Base-by-base conservation (phyloP, 1,284 basidiomycete species). In the Trametes pubescens region DNA sequence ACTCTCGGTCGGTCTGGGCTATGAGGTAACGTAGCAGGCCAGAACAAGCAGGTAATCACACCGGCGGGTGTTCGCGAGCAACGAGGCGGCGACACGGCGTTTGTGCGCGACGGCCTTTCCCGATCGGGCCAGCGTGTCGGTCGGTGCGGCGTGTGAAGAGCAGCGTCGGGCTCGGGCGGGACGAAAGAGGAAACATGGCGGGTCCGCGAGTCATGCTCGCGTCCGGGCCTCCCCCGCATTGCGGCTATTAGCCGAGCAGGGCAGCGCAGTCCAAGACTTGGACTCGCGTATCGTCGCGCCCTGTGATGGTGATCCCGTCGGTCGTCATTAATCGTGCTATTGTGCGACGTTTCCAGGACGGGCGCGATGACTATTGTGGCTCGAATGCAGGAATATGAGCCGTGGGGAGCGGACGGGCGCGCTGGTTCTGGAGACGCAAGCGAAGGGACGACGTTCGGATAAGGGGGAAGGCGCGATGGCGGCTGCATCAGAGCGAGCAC, bases 41-140 rank as follows among this genome's bases (percentile, higher is more conserved):
- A 21, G 9, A 51, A n/a, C 21, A 16, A 21, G 56, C 35, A 29
- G 44, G 34, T 10, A 16, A 38, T 48, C 46, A 57, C 29, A 37
- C 56, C 56, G 62, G 58, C 62, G 58, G 62, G 53, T 46, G 62
- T 37, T 53, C 43, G 53, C 51, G 56, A 56, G 35, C 54, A 61
- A 53, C 64, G 64, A 61, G 59, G 46, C 47, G 24, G 32, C 46
- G 16, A 14, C 34, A 22, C 62, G 47, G 49, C 18, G 13, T 21
- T 38, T 43, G 38, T 34, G 34, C 51, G 40, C 58, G 51, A 56
- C 53, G 60, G 60, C 46, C 22, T 51, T 61, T 49, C 53, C 53
- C 6, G 7, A 56, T 34, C 29, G 37, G 53, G 60, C 26, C 37
- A 6, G 7, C 35, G 53, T 35, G 59, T 61, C 59, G 59, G 59